Base-by-base conservation (phyloP, 345 rosid genomes). In the Durio zibethinus region DNA sequence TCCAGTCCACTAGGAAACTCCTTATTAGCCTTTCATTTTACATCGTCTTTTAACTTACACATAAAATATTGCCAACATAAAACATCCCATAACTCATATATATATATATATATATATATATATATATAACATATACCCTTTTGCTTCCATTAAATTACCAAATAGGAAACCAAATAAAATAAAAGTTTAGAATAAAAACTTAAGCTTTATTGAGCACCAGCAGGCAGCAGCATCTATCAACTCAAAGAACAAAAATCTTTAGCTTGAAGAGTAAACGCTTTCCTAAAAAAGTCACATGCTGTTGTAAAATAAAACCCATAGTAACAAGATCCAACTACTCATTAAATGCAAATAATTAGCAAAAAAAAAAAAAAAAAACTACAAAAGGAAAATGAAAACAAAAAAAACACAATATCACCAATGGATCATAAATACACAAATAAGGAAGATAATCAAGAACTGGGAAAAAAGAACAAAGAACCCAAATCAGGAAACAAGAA, bases 391-490 rank as follows among this genome's bases (percentile, higher is more conserved):
- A 45, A 14, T 12, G 2, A 10, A 21, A 25, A 47, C 1, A 18
- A 42, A 48, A 42, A 48, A 50, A 31, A 29, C 10, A 8, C 59
- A 70, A 23, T 31, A 31, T 18, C 31, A 70, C 74, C 43, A 31
- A 4, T 18, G 60, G 74, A 68, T 68, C 8, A 68, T 68, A 70
- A 20, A 11, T 42, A 69, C 36, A 78, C 50, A 66, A 65, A 53
- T 1, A 18, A 15, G 33, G 35, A 40, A 50, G 18, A 3, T 10
- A 56, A 31, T 36, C 2, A 35, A 1, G 53, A 20, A 25, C 3
- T 40, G 14, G 3, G 48, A 31, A 82, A 85, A 43, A 78, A 54
- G 68, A 62, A 52, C 75, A 87, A 74, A 85, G 82, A 84, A 73
- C 33, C 64, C 64, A 73, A 21, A 53, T 5, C n/a, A n/a, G n/a